Conservation (phyloP, 2,329 filamentous ascomycete species). For the Blumeriella jaapii region DNA sequence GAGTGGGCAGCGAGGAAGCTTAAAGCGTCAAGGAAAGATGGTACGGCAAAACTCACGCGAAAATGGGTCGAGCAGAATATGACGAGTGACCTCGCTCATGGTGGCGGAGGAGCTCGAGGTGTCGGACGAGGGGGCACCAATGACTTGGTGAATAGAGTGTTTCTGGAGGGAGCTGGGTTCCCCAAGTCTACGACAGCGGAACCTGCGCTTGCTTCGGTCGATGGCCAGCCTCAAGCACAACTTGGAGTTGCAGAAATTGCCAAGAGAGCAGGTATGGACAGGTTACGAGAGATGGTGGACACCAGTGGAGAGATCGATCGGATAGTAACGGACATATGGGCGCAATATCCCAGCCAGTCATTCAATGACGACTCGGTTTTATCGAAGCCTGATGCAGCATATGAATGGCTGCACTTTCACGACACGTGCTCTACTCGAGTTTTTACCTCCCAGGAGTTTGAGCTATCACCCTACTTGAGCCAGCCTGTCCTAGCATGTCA, state of each 20-base stretch:
- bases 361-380: slow-evolving; percentile 91
- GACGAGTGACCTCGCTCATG: slow-evolving; percentile 54
- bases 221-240: slow-evolving; percentile 37
- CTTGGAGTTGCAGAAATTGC: slow-evolving; percentile 62
- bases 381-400: slow-evolving; percentile 67
- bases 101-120: slow-evolving; percentile 59
- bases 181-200: slow-evolving; percentile 25
- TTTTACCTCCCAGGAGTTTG: slow-evolving; percentile 83
- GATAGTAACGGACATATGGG: slow-evolving; percentile 73
- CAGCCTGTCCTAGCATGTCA: slow-evolving; percentile 86
- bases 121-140: slow-evolving; percentile 59
- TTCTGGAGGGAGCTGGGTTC: slow-evolving; percentile 69
- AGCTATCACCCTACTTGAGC: slow-evolving; percentile 75
- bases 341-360: slow-evolving; percentile 72
- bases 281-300: slow-evolving; percentile 64
- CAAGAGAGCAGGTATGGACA: slow-evolving; percentile 61
- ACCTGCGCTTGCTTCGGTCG: slow-evolving; percentile 21
- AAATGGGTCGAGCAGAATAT: slow-evolving; percentile 69
- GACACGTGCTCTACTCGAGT: slow-evolving; percentile 70
- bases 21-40: slow-evolving; percentile 35
- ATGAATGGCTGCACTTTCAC: slow-evolving; percentile 94
- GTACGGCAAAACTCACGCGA: slow-evolving; percentile 45
- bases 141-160: slow-evolving; percentile 68
- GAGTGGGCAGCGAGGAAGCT: slow-evolving; percentile 76
- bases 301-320: slow-evolving; percentile 69